These are phyloP conservation scores for Hippophae rhamnoides DNA, from an alignment of 306 rosid species.

Conservation along the genomic window DNA sequence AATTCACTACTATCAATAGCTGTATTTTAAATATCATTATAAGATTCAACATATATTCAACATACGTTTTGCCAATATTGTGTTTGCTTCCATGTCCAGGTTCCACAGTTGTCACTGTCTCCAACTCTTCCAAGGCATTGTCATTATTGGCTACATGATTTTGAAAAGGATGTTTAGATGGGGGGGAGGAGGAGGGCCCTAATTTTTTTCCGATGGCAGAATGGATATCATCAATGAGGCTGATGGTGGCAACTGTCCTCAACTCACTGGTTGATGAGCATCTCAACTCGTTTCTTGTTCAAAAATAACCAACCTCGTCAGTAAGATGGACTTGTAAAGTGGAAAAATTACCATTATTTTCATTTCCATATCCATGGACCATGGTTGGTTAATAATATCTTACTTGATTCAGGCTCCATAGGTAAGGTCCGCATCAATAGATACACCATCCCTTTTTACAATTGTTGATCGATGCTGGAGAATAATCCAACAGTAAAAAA, in stretches of 20 bases:
- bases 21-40: no score
- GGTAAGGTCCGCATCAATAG: no score
- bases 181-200: constrained; percentile 9
- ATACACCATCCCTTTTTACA: no score
- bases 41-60: no score
- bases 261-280: constrained; percentile 3
- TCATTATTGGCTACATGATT: background rate
- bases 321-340: no score
- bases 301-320: no score
- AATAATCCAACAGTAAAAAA: no score
- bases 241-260: constrained; percentile 4
- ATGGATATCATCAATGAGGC: constrained; percentile 8
- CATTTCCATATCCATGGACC: no score
- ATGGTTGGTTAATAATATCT: no score
- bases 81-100: constrained; percentile 13
- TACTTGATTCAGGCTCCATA: no score
- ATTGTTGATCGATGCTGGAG: no score
- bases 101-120: constrained; percentile 5
- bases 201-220: constrained; percentile 2
- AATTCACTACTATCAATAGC: constrained; percentile 1
- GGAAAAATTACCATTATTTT: no score
- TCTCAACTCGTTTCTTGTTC: background rate
- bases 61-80: background rate
- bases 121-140: constrained; percentile 2
- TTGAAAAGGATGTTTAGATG: constrained; percentile 15